phyloP scores from a whole-genome alignment of 768 basidiomycete genomes.

The Suillus bovinus region DNA sequence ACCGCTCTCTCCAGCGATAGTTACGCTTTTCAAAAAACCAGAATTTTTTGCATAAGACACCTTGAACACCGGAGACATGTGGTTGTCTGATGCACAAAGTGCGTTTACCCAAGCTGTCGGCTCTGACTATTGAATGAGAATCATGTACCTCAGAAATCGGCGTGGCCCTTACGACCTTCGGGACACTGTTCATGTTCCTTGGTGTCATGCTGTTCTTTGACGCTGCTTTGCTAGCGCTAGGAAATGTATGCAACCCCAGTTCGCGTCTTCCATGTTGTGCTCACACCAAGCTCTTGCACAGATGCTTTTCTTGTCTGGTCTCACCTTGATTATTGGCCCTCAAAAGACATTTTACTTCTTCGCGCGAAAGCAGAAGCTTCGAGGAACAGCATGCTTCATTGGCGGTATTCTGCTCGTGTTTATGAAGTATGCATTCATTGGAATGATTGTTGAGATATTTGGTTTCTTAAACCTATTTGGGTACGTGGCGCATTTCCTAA shows the following conservation, averaged over 20 bases:
- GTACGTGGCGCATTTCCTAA: slow-evolving; percentile 41
- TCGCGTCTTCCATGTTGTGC: slow-evolving; percentile 6
- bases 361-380: slow-evolving; percentile 90
- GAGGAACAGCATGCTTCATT: slow-evolving; percentile 86
- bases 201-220: slow-evolving; percentile 97
- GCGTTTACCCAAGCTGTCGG: slow-evolving; percentile 10
- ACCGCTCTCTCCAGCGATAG: not conserved
- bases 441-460: slow-evolving; percentile 91
- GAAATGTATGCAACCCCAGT: slow-evolving; percentile 67
- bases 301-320: slow-evolving; percentile 92
- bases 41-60: not conserved
- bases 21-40: not conserved
- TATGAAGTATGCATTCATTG: slow-evolving; percentile 92
- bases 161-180: slow-evolving; percentile 95
- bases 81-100: slow-evolving; percentile 57
- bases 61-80: slow-evolving; percentile 35
- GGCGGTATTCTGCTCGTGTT: slow-evolving; percentile 93
- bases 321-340: slow-evolving; percentile 96
- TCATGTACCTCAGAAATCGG: slow-evolving; percentile 71
- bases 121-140: slow-evolving; percentile 4
- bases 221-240: slow-evolving; percentile 92
- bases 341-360: slow-evolving; percentile 99
- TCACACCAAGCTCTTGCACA: slow-evolving; percentile 32
- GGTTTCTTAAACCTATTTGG: slow-evolving; percentile 98
- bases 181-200: slow-evolving; percentile 92